Evolutionary conservation across 805 yeast species (phyloP).

Genomic region (Kuraishia borneana): DNA sequence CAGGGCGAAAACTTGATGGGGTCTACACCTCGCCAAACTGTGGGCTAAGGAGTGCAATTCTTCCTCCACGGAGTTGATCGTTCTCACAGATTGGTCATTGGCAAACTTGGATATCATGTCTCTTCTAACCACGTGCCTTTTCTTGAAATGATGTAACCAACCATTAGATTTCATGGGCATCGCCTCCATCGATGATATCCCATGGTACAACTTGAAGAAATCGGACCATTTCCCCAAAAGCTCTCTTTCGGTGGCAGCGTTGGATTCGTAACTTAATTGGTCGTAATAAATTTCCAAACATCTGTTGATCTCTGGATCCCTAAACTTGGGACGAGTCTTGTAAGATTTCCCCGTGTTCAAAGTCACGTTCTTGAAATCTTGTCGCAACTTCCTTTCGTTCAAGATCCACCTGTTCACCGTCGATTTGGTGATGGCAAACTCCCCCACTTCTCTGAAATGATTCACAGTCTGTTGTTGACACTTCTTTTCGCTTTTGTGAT

Average conservation of each 20-base stretch:
- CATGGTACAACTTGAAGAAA: conserved; percentile 11
- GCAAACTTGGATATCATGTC: conserved; percentile 16
- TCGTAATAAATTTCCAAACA: conserved; percentile 25
- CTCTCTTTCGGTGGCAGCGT: conserved; percentile 16
- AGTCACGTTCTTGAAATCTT: conserved; percentile 14
- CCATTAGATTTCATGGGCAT: conserved; percentile 21
- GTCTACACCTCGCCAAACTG: conserved; percentile 7
- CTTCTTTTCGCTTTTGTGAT: conserved; percentile 15
- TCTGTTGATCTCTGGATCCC: conserved; percentile 20
- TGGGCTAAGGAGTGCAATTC: conserved; percentile 15
- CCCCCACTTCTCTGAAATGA: conserved; percentile 17
- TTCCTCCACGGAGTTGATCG: conserved; percentile 7
- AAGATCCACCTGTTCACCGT: conserved; percentile 28
- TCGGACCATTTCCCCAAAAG: conserved; percentile 20
- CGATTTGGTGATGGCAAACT: conserved; percentile 25
- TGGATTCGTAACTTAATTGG: conserved; percentile 20
- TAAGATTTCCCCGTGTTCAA: conserved; percentile 14
- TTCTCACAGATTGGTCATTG: conserved; percentile 7
- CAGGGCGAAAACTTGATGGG: conserved; percentile 20
- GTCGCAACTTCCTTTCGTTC: conserved; percentile 18
- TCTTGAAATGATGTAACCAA: conserved; percentile 28
- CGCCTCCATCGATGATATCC: conserved; percentile 1
- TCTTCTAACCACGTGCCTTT: conserved; percentile 15
- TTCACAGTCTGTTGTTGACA: conserved; percentile 23
- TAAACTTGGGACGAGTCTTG: conserved; percentile 21